Evolutionary conservation across 352 stramenopile genomes (phyloP).

Genomic region (Paralagenidium karlingii): DNA sequence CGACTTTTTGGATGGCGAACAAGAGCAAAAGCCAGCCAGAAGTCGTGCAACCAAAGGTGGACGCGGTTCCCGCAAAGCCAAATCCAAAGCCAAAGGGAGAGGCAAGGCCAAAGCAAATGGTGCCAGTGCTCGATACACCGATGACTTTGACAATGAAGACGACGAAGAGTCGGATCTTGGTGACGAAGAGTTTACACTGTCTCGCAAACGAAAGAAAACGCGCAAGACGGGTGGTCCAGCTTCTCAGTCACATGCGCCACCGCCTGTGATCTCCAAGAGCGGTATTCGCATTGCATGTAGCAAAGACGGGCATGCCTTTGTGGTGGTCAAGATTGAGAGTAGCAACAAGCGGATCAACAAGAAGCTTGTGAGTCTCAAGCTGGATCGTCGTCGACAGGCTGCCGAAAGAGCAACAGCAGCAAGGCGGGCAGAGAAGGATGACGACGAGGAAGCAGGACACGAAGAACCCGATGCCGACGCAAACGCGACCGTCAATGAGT

Average conservation of each 20-base stretch:
- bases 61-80: too few species aligned
- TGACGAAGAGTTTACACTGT: conserved; percentile 17
- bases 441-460: not conserved
- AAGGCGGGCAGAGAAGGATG: conserved; percentile 1
- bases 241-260: not conserved
- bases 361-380: conserved; percentile 17
- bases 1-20: conserved; percentile 67
- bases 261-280: too few species aligned
- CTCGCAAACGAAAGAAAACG: conserved; percentile 22
- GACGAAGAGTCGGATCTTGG: conserved; percentile 31
- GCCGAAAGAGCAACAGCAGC: not conserved
- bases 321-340: conserved; percentile 25
- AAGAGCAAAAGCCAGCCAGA: conserved; percentile 19
- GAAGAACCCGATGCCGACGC: too few species aligned
- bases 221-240: conserved; percentile 1
- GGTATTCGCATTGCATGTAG: conserved; percentile 33
- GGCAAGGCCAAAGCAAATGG: too few species aligned
- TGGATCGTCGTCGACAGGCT: not conserved
- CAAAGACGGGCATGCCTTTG: conserved; percentile 11
- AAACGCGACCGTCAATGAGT: too few species aligned
- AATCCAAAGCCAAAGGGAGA: too few species aligned
- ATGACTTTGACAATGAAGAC: conserved; percentile 22
- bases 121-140: conserved; percentile 5
- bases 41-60: too few species aligned
- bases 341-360: conserved; percentile 25